Base-by-base conservation (phyloP, 2,329 filamentous ascomycete genomes). In the Coniella lustricola region DNA sequence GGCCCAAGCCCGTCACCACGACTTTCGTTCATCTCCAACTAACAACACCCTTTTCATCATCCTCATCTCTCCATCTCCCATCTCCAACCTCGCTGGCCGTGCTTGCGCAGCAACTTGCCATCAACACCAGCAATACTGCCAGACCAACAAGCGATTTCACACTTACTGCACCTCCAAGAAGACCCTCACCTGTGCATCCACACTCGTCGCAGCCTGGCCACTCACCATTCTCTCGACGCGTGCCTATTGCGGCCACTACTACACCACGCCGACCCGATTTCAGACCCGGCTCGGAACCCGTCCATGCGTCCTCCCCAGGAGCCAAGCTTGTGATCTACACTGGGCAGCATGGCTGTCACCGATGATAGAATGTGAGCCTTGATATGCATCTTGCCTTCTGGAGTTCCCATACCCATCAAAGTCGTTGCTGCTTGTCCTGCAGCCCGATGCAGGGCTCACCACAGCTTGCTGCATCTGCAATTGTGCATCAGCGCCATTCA, bases 341-440 rank as follows among this genome's bases (percentile, higher is more conserved):
- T 34, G 46, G 63, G 59, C 60, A 69, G 52, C 56, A 81, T 81
- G 78, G 76, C 76, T 64, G 69, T 76, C 59, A 72, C 70, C 61
- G 69, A 76, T 61, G 72, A 79, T 63, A 69, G 66, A 61, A 65
- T 70, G 76, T 79, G 66, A 54, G 72, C 64, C 44, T 34, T 9
- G 7, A n/a, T 25, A 33, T 43, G 33, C 36, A 21, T 12, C 13
- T 29, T 10, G 25, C 21, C 21, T 36, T 13, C 39, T 10, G 25
- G 8, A 21, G 10, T 17, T n/a, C 16, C 16, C 12, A 18, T 4
- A 25, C 14, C 22, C 20, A 20, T 39, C 18, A 13, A 4, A 13
- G 38, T 17, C 22, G 13, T 17, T 20, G 22, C 22, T 4, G 14
- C 25, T 32, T 7, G n/a, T 5, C 25, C 25, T 29, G 12, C 22